Conservation (phyloP, 1,284 basidiomycete species). For the Apiotrichum montevideense region DNA sequence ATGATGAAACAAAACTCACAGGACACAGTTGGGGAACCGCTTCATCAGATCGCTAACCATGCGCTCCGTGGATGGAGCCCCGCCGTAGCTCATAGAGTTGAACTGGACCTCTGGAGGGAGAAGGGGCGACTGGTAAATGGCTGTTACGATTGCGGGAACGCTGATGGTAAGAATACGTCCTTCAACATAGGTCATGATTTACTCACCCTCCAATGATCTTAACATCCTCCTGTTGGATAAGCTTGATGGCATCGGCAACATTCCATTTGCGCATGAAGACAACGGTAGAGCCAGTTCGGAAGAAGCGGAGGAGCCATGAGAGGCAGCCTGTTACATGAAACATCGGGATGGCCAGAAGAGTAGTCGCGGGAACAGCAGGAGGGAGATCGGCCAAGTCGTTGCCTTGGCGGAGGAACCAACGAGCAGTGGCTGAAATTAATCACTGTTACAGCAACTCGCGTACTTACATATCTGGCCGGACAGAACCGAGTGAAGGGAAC, state of each 20-base stretch:
- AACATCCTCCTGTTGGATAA: constrained; percentile 30
- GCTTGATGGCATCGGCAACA: constrained; percentile 24
- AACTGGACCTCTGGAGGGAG: constrained; percentile 13
- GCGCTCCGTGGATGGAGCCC: constrained; percentile 35
- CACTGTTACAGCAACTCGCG: neutral
- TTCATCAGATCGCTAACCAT: constrained; percentile 25
- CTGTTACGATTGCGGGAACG: constrained; percentile 37
- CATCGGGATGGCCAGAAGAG: constrained; percentile 35
- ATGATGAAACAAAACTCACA: neutral
- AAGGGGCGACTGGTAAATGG: constrained; percentile 13
- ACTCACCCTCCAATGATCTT: constrained; percentile 33
- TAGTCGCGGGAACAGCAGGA: neutral
- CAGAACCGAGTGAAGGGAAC: constrained; percentile 8
- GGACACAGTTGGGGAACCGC: constrained; percentile 29
- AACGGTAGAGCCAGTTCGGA: constrained; percentile 33
- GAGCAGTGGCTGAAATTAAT: neutral
- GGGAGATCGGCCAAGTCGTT: neutral
- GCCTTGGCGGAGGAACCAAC: constrained; percentile 6
- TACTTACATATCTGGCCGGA: constrained; percentile 1
- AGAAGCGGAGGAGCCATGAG: constrained; percentile 32
- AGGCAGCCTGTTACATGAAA: constrained; percentile 44
- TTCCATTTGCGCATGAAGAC: constrained; percentile 36
- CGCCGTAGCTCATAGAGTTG: constrained; percentile 40
- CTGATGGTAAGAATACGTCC: constrained; percentile 26
- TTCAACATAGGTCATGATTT: too few relatives aligned